phyloP scores from a whole-genome alignment of 2,329 filamentous ascomycete genomes.

The Sclerotinia sclerotiorum region DNA sequence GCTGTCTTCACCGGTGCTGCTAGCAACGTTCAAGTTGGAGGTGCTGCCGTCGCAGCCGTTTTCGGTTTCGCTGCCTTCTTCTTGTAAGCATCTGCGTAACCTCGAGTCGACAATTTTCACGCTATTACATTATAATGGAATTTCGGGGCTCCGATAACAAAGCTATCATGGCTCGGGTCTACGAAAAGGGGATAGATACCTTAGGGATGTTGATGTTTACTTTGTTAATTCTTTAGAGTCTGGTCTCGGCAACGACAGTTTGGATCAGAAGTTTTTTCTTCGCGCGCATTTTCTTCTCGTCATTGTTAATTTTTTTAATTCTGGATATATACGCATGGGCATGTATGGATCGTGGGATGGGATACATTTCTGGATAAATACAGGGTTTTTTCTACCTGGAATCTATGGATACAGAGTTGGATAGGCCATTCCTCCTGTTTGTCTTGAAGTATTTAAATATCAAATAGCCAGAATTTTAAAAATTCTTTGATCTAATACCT shows the following conservation, averaged over 20 bases:
- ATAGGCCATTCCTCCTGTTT: slow-evolving; percentile 15
- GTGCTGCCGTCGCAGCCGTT: slow-evolving; percentile 29
- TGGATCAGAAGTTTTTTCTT: slow-evolving; percentile 12
- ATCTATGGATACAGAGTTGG: background rate
- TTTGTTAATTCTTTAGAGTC: slow-evolving; percentile 24
- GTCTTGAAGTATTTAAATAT: background rate
- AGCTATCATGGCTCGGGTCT: slow-evolving; percentile 35
- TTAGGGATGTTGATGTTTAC: slow-evolving; percentile 25
- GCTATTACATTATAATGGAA: slow-evolving; percentile 29
- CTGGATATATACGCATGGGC: background rate
- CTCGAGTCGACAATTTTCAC: slow-evolving; percentile 27
- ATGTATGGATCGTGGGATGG: slow-evolving; percentile 16
- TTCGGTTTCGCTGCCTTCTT: slow-evolving; percentile 35
- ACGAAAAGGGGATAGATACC: slow-evolving; percentile 31
- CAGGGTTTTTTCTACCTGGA: background rate
- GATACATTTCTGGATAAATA: background rate
- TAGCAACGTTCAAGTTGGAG: slow-evolving; percentile 19
- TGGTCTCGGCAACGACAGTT: slow-evolving; percentile 19
- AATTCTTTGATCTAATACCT: slow-evolving; percentile 1
- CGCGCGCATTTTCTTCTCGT: slow-evolving; percentile 10
- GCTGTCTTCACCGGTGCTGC: slow-evolving; percentile 20
- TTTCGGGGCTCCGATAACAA: slow-evolving; percentile 25
- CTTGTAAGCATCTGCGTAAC: slow-evolving; percentile 37
- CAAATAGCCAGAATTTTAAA: slow-evolving; percentile 14
- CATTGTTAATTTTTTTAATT: slow-evolving; percentile 9